A percentile compares a stretch with the other conserved stretches of the same genome.
These are phyloP conservation scores for Scedosporium dehoogii DNA, from an alignment of 2,329 filamentous ascomycete species.

Conservation along the genomic window DNA sequence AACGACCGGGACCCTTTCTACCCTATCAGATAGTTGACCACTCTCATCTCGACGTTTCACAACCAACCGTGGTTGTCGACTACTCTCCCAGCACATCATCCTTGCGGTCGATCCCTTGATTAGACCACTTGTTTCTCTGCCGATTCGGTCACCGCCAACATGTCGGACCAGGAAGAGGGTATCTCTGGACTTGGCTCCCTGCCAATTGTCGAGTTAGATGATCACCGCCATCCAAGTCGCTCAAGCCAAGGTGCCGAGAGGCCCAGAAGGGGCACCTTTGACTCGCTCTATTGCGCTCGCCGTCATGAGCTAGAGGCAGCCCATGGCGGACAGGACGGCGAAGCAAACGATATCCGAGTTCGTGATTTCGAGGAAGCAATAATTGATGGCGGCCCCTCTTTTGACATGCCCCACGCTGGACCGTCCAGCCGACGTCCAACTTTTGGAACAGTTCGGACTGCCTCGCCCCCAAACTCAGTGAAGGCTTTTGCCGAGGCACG, in stretches of 20 bases:
- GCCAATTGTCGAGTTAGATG: conserved; percentile 73
- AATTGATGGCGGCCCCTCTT: conserved; percentile 59
- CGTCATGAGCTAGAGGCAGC: conserved; percentile 26
- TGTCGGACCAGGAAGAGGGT: conserved; percentile 59
- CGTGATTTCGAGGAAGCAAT: conserved; percentile 85
- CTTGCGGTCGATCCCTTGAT: neutral
- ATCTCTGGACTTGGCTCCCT: conserved; percentile 55
- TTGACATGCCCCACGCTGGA: conserved; percentile 30
- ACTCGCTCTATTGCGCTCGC: conserved; percentile 52
- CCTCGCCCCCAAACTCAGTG: conserved; percentile 90
- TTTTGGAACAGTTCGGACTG: conserved; percentile 52
- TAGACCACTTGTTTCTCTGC: neutral
- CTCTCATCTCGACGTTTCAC: neutral
- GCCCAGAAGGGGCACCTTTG: conserved; percentile 61
- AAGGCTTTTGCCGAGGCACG: conserved; percentile 92
- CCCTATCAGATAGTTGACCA: neutral
- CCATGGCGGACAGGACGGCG: conserved; percentile 16
- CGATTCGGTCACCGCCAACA: conserved; percentile 27
- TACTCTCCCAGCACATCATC: neutral
- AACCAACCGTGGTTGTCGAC: neutral
- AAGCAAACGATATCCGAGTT: conserved; percentile 34
- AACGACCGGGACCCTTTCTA: neutral
- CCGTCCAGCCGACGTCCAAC: conserved; percentile 44
- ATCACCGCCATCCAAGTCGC: conserved; percentile 64
- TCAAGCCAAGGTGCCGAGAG: conserved; percentile 51